Base-by-base conservation (phyloP, 1,284 basidiomycete species). In the Takashimella koratensis region DNA sequence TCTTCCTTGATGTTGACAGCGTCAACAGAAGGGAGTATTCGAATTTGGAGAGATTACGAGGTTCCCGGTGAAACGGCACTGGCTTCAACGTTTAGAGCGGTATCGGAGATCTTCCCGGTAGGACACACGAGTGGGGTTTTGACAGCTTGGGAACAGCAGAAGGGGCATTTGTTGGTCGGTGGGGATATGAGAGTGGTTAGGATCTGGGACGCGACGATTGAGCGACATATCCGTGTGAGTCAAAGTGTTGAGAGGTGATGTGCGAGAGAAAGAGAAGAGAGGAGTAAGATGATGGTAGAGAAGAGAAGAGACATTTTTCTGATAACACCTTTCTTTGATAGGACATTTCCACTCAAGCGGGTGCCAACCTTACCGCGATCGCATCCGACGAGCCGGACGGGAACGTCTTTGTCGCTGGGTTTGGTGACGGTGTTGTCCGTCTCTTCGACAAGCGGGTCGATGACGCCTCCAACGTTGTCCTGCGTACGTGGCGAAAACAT, bases 201-300 rank as follows among this genome's bases (percentile, higher is more conserved):
- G 49, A 82, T 94, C 1, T 98, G 96, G 96, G 95, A 98, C 72
- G 94, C 93, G 11, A 86, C 91, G 63, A 87, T 90, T 12, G 95
- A 98, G 75, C 84, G 84, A 21, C 86, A 88, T 65, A 78, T 89
- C 30, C 76, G 88, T 75, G 90, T 92, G 63, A 65, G 85, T 66
- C 47, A 19, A 11, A 30, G 22, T 23, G 45, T 20, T 46, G 44
- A 40, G 20, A 5, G 13, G 36, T 41, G n/a, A 4, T 5, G 2
- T 23, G n/a, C n/a, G n/a, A n/a, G n/a, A n/a, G n/a, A n/a, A n/a
- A n/a, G n/a, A n/a, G n/a, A n/a, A n/a, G n/a, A n/a, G n/a, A n/a
- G n/a, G n/a, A n/a, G n/a, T n/a, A n/a, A n/a, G n/a, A n/a, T n/a
- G n/a, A n/a, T n/a, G n/a, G n/a, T n/a, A n/a, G n/a, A n/a, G n/a